Base-by-base conservation (phyloP, 2,329 filamentous ascomycete genomes). In the Penicillium rolfsii region DNA sequence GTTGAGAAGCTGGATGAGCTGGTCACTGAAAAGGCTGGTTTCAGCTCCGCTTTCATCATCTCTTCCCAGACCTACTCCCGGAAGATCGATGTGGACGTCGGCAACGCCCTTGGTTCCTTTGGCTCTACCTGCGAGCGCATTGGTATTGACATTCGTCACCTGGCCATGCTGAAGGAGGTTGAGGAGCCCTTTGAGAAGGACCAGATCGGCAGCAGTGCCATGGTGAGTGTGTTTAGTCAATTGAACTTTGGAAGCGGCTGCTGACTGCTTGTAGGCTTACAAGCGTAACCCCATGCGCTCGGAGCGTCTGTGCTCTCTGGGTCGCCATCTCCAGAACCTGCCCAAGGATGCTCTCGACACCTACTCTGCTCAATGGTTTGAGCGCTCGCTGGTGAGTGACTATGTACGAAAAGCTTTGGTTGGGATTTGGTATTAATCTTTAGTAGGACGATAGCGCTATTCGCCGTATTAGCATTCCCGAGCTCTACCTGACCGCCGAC, bases 101-200 rank as follows among this genome's bases (percentile, higher is more conserved):
- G 88, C 69, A 93, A 95, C 72, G 91, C 90, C n/a, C 81, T 97
- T 36, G 83, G 85, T 35, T 91, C 87, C 1, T 87, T 97, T 55
- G 93, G 91, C 26, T 84, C 91, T n/a, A 91, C 91, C 0, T 90
- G 87, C 53, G 85, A 91, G 72, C 86, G 89, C 61, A 93, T 96
- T 62, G 85, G 86, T 52, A 83, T 84, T 50, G 90, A 94, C 70
- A 90, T 95, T 66, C 84, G 90, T 52, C 88, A 91, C 72, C 81
- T 94, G 52, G 89, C 89, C 5, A 82, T 84, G 71, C 84, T 87
- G 78, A 96, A 97, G 82, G 91, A 96, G 76, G 81, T 95, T 60
- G 93, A 96, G 73, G 91, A 93, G 81, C 91, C 91, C 0, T 91
- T 92, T 69, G 90, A 93, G 79, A 87, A 87, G 70, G 85, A 87